Evolutionary conservation across 2,329 filamentous ascomycete genomes (phyloP), one percentile per base, ranked within the genome.

Genomic region (Colletotrichum paranaense): DNA sequence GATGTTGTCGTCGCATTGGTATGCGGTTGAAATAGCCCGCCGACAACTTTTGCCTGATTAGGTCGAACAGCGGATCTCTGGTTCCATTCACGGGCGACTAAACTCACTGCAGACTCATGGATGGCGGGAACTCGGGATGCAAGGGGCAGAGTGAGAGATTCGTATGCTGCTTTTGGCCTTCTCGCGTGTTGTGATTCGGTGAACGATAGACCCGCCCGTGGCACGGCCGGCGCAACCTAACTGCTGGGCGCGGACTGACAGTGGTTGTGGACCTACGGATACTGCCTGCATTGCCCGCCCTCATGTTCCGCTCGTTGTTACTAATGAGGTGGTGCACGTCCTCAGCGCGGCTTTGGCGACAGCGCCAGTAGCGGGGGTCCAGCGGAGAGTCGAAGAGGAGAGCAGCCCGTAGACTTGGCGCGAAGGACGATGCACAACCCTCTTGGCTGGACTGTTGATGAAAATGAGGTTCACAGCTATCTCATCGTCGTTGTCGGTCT

Each of bases 91-190:
- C 19, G 42, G 42, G 6, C 42, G 42, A 49, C 8, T 49, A 6
- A n/a, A 14, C 22, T 26, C 9, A 60, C 24, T 62, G 30, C 28
- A 28, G 58, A 63, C 12, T 38, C 11, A 16, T 7, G 60, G 38
- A 52, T 56, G n/a, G 55, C 24, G 26, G 30, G 62, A 56, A 52
- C 14, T 55, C 62, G 62, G 60, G 49, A 67, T 73, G 70, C 70
- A 62, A 62, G 67, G 59, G 19, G 16, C 28, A 32, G n/a, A 12
- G 22, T 30, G 8, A 26, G n/a, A 8, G 55, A 53, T 32, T 70
- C 32, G 57, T 55, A 73, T 73, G 70, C 70, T 73, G 55, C 60
- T 73, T 73, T 73, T 64, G 70, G 70, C 70, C 62, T 67, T 70
- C 67, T 73, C 60, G 67, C 35, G 46, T 28, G 30, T 22, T 73